Conservation (phyloP, 768 basidiomycete genomes). For the Termitomyces sp. region DNA sequence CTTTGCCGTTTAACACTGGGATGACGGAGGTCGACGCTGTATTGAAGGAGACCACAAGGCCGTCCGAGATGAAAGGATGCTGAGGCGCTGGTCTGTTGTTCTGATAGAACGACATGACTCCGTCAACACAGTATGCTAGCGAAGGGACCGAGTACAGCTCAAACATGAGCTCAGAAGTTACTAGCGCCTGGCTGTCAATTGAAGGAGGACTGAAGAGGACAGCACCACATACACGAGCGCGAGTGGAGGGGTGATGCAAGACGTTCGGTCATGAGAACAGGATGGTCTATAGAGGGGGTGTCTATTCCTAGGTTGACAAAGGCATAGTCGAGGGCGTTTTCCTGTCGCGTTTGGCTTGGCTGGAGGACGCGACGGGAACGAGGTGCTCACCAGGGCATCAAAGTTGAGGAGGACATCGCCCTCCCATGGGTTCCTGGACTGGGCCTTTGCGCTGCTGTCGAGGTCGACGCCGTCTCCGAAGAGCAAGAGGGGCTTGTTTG, state of each 20-base stretch:
- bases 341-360: constrained; percentile 46
- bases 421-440: constrained; percentile 86
- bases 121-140: constrained; percentile 85
- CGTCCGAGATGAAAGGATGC: constrained; percentile 57
- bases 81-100: constrained; percentile 43
- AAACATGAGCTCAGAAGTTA: constrained; percentile 95
- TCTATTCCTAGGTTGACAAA: constrained; percentile 87
- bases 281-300: constrained; percentile 73
- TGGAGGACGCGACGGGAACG: constrained; percentile 8
- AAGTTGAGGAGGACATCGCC: constrained; percentile 90
- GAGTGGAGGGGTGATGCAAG: constrained; percentile 88
- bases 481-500: constrained; percentile 76
- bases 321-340: constrained; percentile 90
- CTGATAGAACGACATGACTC: constrained; percentile 89
- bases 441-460: constrained; percentile 80
- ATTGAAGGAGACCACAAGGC: constrained; percentile 88
- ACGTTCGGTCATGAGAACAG: constrained; percentile 91
- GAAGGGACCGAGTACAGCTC: constrained; percentile 88
- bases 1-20: constrained; percentile 80
- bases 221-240: constrained; percentile 62
- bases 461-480: constrained; percentile 88
- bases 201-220: background rate
- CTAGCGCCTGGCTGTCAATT: constrained; percentile 35
- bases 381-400: constrained; percentile 80
- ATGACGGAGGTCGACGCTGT: constrained; percentile 90